A percentile compares a stretch with the other conserved stretches of the same genome.
These are phyloP conservation scores for Cephalotrichum gorgonifer DNA, from an alignment of 2,329 filamentous ascomycete species.

Conservation along the genomic window DNA sequence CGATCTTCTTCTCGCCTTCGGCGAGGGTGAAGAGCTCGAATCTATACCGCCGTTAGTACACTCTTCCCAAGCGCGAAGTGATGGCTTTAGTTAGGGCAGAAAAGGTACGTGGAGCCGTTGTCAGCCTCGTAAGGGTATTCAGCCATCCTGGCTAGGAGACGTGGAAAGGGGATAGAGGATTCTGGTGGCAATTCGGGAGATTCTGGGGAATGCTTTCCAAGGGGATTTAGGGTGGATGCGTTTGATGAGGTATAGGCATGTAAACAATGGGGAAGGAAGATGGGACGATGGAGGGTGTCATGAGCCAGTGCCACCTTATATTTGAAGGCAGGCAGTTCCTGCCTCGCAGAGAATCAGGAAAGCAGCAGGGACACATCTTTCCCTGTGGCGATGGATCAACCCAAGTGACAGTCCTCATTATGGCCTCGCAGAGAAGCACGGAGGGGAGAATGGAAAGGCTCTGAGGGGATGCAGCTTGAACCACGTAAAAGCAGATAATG, in stretches of 20 bases:
- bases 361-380: neutral
- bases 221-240: no score
- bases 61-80: neutral
- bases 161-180: no score
- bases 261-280: slow-evolving; percentile 4
- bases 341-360: neutral
- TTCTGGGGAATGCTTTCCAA: no score
- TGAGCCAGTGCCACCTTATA: neutral
- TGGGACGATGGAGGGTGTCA: neutral
- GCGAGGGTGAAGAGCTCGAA: slow-evolving; percentile 88
- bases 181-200: no score
- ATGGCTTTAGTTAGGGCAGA: neutral
- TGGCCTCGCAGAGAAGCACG: no score
- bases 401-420: neutral
- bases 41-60: slow-evolving; percentile 34
- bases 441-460: no score
- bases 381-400: neutral
- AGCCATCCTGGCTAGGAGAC: no score
- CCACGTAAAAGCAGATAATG: neutral
- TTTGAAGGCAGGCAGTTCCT: neutral
- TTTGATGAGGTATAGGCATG: no score
- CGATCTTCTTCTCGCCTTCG: slow-evolving; percentile 88
- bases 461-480: no score
- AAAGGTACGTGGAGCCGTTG: slow-evolving; percentile 2
- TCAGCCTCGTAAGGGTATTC: no score